Base-by-base conservation (phyloP, 2,329 filamentous ascomycete genomes). In the Ophiosphaerella narmari region DNA sequence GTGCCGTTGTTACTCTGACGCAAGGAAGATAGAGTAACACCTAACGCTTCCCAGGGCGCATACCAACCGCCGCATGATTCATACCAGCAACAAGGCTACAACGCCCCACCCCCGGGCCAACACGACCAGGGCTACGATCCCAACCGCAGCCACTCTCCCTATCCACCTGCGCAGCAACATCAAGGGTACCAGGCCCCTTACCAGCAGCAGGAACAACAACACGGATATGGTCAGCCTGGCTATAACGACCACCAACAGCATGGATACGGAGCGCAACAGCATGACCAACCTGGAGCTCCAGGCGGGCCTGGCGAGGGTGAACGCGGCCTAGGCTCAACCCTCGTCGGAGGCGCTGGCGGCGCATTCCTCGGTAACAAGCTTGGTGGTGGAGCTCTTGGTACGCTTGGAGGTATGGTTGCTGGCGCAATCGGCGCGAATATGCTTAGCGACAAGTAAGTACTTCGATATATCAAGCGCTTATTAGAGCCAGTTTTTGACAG, bases 351-450 rank as follows among this genome's bases (percentile, higher is more conserved):
- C 45, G 80, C 77, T 14, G 80, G 75, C 1, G 82, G 80, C n/a
- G 82, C 78, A 7, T 83, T 77, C 61, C 74, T 81, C 0, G 81
- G 80, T 0, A 78, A 83, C 67, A 78, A 81, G 57, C 70, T 81
- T 16, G 82, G 82, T 11, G 79, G 79, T 24, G 81, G 82, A 14
- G 54, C 78, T 32, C 63, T 84, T 23, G 78, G 79, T 18, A 81
- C 79, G 2, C 62, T 83, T 2, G 80, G 77, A 7, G 81, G 80
- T 9, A 75, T 78, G 0, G 74, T 80, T 1, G 78, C 76, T 13
- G 82, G 82, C 31, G 81, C 82, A 0, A 74, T 84, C n/a, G 80
- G 78, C 4, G 82, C 82, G 1, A 83, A 83, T 51, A 59, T 79
- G 33, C 52, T 83, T 6, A 79, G 80, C 45, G 71, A 74, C 43